Evolutionary conservation across 108 stramenopile species (phyloP), one percentile per base, ranked within the genome.

Genomic region (Skeletonema grethae): DNA sequence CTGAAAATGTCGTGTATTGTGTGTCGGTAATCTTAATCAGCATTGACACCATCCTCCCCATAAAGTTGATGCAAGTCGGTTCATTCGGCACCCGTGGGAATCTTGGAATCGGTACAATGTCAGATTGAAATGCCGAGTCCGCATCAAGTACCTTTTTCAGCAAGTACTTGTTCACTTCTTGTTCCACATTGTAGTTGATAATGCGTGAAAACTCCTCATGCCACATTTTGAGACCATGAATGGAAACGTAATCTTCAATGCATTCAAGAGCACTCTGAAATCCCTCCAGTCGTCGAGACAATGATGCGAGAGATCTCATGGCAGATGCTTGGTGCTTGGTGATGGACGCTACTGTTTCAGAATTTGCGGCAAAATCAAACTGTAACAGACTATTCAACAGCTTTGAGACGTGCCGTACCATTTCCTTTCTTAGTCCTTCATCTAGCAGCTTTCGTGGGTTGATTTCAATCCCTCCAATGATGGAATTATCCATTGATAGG

Each of bases 181-280:
- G 81, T 61, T 88, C 87, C 11, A 74, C 62, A 61, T 88, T 85
- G 77, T 70, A 87, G 18, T 41, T 61, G 8, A 88, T 70, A 34
- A 88, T 75, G 8, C 90, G 79, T 13, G 38, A 45, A 64, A 88
- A 29, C 65, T 88, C 90, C 55, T 84, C 68, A 59, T 85, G 80
- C 87, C 85, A 91, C 29, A 88, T 84, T 57, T 82, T 74, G 20
- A 86, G 76, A 41, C 90, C 86, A 29, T 83, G 31, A 24, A 91
- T 69, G 39, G 39, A 77, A 36, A 84, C 65, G 63, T 84, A 91
- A 71, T 91, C 90, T 69, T 87, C 86, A 11, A 88, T 38, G 63
- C 84, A 91, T 62, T 87, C 79, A 11, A 90, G 65, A 31, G 83
- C 69, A 28, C 24, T 35, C 45, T 72, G 55, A 61, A 87, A 76